These are phyloP conservation scores for Penicillium parvum DNA, from an alignment of 495 filamentous ascomycete genomes.

Conservation along the genomic window DNA sequence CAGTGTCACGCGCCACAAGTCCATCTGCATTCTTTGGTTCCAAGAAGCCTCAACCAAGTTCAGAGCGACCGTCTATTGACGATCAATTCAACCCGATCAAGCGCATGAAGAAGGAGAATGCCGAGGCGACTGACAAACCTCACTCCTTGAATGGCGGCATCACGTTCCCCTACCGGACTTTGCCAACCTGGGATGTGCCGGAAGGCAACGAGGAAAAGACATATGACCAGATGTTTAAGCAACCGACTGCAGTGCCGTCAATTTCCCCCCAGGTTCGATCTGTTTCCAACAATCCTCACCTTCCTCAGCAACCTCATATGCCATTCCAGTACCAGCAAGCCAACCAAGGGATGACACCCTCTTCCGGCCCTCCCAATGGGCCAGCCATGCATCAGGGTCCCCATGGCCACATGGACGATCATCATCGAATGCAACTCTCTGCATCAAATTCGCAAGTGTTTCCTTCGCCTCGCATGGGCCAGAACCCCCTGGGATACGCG, in stretches of 20 bases:
- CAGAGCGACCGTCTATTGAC: constrained; percentile 57
- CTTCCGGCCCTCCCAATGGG: constrained; percentile 56
- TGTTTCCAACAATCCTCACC: constrained; percentile 50
- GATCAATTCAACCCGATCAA: constrained; percentile 71
- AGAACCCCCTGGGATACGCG: constrained; percentile 63
- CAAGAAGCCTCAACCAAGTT: constrained; percentile 55
- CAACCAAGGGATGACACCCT: constrained; percentile 32
- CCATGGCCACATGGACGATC: constrained; percentile 68
- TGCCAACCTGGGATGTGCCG: constrained; percentile 69
- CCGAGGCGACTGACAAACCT: constrained; percentile 44
- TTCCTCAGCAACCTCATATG: constrained; percentile 75
- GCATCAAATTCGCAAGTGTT: constrained; percentile 71
- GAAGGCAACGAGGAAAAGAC: constrained; percentile 62
- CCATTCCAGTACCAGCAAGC: constrained; percentile 60
- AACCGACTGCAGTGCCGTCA: constrained; percentile 45
- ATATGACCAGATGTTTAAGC: constrained; percentile 74
- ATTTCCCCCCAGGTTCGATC: constrained; percentile 65
- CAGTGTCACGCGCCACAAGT: constrained; percentile 48
- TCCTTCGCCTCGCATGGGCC: constrained; percentile 73
- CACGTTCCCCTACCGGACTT: constrained; percentile 69
- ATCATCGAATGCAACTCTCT: constrained; percentile 82
- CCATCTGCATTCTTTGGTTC: constrained; percentile 51
- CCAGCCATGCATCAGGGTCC: constrained; percentile 66
- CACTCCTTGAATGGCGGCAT: constrained; percentile 67
- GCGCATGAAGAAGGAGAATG: constrained; percentile 58